Percentiles rank a stretch among this genome's conserved stretches.
phyloP scores from a whole-genome alignment of 306 rosid species.

The Vigna trinervia region DNA sequence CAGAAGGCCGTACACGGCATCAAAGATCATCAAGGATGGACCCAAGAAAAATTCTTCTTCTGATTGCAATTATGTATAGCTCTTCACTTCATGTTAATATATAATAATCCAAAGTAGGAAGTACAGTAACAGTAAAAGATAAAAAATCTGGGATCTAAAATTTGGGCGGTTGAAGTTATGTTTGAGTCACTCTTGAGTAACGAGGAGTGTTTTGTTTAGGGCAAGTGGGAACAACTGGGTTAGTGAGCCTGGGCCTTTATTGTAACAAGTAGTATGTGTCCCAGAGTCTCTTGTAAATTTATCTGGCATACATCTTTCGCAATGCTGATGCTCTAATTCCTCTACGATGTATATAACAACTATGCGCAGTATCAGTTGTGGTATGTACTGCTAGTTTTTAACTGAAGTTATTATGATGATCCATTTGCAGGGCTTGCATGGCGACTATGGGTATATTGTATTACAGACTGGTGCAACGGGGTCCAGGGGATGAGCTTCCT shows the following conservation, averaged over 20 bases:
- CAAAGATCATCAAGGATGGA: constrained; percentile 93
- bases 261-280: constrained; percentile 13
- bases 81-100: constrained; percentile 37
- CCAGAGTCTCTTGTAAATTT: constrained; percentile 23
- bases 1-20: constrained; percentile 82
- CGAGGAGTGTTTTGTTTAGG: constrained; percentile 4
- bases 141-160: constrained; percentile 29
- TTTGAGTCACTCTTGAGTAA: background rate
- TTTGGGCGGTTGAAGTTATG: constrained; percentile 11
- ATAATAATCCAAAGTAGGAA: constrained; percentile 34
- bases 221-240: background rate
- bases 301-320: too few species aligned
- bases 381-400: constrained; percentile 18
- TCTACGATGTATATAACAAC: background rate
- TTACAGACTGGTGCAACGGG: constrained; percentile 93
- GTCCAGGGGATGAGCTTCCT: constrained; percentile 65
- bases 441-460: constrained; percentile 99
- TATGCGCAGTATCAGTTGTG: constrained; percentile 19
- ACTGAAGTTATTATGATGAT: constrained; percentile 36
- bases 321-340: constrained; percentile 16
- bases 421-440: constrained; percentile 92
- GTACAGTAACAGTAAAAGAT: constrained; percentile 16
- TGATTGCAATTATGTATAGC: constrained; percentile 90
- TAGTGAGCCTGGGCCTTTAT: constrained; percentile 29
- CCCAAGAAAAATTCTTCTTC: constrained; percentile 94